These are phyloP conservation scores for Cupressus sempervirens DNA, from an alignment of 75 land plant genomes.

Conservation along the genomic window DNA sequence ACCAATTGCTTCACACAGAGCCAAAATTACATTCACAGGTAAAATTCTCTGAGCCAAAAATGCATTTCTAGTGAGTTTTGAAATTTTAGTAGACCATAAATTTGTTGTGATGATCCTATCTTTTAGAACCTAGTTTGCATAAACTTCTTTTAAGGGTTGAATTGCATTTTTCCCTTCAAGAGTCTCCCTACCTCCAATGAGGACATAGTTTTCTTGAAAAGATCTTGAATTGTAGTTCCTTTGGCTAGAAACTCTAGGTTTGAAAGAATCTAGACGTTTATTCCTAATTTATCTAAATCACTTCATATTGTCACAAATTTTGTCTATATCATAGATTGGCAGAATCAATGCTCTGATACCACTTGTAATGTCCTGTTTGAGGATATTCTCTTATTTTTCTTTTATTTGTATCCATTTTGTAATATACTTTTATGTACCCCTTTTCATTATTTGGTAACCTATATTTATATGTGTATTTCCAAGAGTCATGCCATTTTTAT, in stretches of 20 bases:
- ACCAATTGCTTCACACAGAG: constrained; percentile 75
- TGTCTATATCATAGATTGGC: no score
- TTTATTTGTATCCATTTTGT: no score
- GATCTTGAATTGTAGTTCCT: constrained; percentile 70
- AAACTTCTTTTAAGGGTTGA: constrained; percentile 55
- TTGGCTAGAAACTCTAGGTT: constrained; percentile 86
- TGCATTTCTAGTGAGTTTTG: constrained; percentile 85
- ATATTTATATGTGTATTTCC: no score
- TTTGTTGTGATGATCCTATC: constrained; percentile 72
- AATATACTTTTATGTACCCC: no score
- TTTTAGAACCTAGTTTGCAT: constrained; percentile 78
- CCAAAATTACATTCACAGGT: constrained; percentile 70
- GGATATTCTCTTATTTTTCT: no score
- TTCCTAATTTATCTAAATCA: no score
- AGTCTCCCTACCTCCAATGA: constrained; percentile 77
- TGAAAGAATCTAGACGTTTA: constrained; percentile 71
- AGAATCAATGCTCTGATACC: no score
- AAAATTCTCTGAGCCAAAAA: constrained; percentile 74
- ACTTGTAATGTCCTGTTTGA: no score
- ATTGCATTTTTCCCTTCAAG: constrained; percentile 70
- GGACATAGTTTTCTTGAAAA: constrained; percentile 58
- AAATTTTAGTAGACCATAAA: constrained; percentile 79
- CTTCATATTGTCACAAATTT: no score
- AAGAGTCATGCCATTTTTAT: no score
- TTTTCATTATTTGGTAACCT: no score